phyloP scores from a whole-genome alignment of 2,329 filamentous ascomycete species.

The Geosmithia morbida region DNA sequence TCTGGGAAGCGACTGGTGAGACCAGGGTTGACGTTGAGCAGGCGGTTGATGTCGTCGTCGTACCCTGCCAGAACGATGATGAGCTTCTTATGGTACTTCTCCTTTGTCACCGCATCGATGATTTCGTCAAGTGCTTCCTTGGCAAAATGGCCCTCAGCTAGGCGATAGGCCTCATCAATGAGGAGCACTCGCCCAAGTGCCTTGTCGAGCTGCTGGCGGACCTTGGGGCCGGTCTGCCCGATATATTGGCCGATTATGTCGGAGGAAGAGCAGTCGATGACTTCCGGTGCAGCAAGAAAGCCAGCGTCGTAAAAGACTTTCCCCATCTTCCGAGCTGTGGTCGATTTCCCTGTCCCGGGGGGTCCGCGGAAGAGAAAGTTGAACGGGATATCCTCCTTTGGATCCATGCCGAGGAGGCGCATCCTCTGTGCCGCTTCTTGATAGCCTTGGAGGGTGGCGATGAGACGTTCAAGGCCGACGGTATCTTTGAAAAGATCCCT shows the following conservation, averaged over 20 bases:
- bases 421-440: slow-evolving; percentile 25
- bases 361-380: slow-evolving; percentile 51
- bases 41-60: slow-evolving; percentile 46
- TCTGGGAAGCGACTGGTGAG: slow-evolving; percentile 53
- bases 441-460: slow-evolving; percentile 38
- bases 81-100: slow-evolving; percentile 41
- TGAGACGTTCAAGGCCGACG: slow-evolving; percentile 40
- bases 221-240: slow-evolving; percentile 57
- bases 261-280: slow-evolving; percentile 51
- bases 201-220: slow-evolving; percentile 39
- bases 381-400: slow-evolving; percentile 6
- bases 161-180: slow-evolving; percentile 58
- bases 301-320: slow-evolving; percentile 65
- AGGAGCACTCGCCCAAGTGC: slow-evolving; percentile 54
- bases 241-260: slow-evolving; percentile 56
- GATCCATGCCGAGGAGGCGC: slow-evolving; percentile 11
- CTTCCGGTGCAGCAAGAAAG: slow-evolving; percentile 42
- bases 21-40: slow-evolving; percentile 47
- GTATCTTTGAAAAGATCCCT: slow-evolving; percentile 39
- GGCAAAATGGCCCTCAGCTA: slow-evolving; percentile 40
- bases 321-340: slow-evolving; percentile 59
- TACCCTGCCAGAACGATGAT: slow-evolving; percentile 59
- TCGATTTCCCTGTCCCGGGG: slow-evolving; percentile 60
- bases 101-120: slow-evolving; percentile 36
- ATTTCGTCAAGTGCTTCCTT: slow-evolving; percentile 40